phyloP scores from a whole-genome alignment of 2,329 filamentous ascomycete genomes.

The Pseudophaeomoniella oleicola region DNA sequence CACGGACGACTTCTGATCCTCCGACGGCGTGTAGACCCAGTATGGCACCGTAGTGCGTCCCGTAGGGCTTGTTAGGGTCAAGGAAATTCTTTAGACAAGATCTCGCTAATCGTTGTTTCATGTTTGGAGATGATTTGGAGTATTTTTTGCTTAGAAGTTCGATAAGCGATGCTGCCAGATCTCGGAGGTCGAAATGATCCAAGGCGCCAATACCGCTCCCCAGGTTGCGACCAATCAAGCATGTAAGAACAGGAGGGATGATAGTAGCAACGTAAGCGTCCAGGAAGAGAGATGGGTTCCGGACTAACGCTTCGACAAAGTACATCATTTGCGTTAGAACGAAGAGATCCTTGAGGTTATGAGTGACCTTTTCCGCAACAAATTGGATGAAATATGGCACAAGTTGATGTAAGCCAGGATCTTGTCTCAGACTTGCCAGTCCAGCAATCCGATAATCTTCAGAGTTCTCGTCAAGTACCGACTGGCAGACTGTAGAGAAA shows the following conservation, averaged over 20 bases:
- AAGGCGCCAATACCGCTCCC: slow-evolving; percentile 40
- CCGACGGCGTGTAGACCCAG: slow-evolving; percentile 66
- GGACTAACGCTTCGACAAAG: slow-evolving; percentile 67
- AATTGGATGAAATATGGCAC: slow-evolving; percentile 95
- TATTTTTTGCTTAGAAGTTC: slow-evolving; percentile 70
- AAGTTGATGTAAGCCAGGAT: slow-evolving; percentile 87
- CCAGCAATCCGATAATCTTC: slow-evolving; percentile 79
- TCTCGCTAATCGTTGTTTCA: slow-evolving; percentile 79
- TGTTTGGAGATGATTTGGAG: slow-evolving; percentile 60
- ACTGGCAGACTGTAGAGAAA: slow-evolving; percentile 86
- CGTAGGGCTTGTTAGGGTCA: slow-evolving; percentile 67
- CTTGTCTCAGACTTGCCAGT: slow-evolving; percentile 68
- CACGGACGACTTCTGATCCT: slow-evolving; percentile 48
- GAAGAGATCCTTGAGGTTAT: slow-evolving; percentile 80
- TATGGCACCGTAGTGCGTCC: slow-evolving; percentile 80
- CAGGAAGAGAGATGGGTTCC: slow-evolving; percentile 66
- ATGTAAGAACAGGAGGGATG: slow-evolving; percentile 79
- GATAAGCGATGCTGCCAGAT: slow-evolving; percentile 70
- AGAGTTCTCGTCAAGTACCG: slow-evolving; percentile 74
- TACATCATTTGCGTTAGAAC: slow-evolving; percentile 86
- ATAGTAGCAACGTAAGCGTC: slow-evolving; percentile 55
- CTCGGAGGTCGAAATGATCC: slow-evolving; percentile 65
- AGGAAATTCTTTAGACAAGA: slow-evolving; percentile 87
- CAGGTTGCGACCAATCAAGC: slow-evolving; percentile 70
- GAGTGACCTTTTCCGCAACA: slow-evolving; percentile 88